Evolutionary conservation across 352 stramenopile species (phyloP), one percentile per base, ranked within the genome.

Genomic region (Phytophthora parvispora): DNA sequence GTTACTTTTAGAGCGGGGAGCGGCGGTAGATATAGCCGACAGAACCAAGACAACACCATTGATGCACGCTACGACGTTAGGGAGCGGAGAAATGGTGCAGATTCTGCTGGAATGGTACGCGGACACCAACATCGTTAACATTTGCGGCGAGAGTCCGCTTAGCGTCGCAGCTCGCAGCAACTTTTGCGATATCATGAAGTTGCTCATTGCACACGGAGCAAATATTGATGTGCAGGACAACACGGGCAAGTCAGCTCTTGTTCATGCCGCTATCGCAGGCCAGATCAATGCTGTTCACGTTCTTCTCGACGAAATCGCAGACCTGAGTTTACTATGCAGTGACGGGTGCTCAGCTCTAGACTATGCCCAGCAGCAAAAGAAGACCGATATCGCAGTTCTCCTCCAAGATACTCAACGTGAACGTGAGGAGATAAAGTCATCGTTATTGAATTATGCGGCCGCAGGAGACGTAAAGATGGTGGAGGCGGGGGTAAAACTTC

Each of bases 391-490:
- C 25, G 24, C 25, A n/a, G 6, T 27, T 16, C 16, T 54, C 13
- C 48, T 54, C 16, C 15, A 54, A 34, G 22, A 27, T 36, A n/a
- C 20, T 3, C 48, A 54, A 2, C 25, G 15, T 34, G 18, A 38
- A 25, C 48, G 48, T 22, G 48, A 38, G 25, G 48, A 54, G 48
- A 54, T 54, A 6, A 38, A 54, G 9, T 31, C 48, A 10, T 54
- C 25, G 4, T 8, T 54, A 15, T 16, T 54, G 24, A 54, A n/a
- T 1, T 24, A 7, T 34, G 48, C 18, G 5, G 25, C 48, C 20
- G 24, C 34, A 38, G 48, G 48, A 6, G 25, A 54, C 27, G 16
- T 54, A 6, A 27, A 36, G 15, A 53, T 53, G 47, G 15, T 36
- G 6, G 15, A 53, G 15, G 47, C 25, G 22, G 47, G 24, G n/a